Conservation (phyloP, 371 early-diverging fungal genomes). For the Rhizomucor miehei region DNA sequence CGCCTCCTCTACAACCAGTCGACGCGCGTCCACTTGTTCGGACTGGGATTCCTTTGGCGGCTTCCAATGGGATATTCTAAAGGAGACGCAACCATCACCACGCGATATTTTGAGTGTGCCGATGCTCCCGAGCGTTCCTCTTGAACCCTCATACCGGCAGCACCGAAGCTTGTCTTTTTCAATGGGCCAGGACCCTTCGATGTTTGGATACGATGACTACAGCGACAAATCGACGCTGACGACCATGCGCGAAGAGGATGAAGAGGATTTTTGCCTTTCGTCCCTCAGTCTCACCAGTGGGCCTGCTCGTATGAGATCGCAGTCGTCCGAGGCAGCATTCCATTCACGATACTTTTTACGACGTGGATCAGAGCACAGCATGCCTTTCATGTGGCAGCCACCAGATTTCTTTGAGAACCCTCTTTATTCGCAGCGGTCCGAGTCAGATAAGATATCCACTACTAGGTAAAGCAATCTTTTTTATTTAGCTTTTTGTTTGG, state of each 20-base stretch:
- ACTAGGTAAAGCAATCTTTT: too few species aligned
- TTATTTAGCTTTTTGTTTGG: too few species aligned
- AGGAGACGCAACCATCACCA: background rate
- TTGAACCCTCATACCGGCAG: conserved; percentile 41
- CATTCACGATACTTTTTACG: too few species aligned
- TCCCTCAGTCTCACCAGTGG: too few species aligned
- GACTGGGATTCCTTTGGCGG: conserved; percentile 42
- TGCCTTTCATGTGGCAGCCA: too few species aligned
- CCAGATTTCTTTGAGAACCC: too few species aligned
- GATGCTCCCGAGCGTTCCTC: conserved; percentile 41
- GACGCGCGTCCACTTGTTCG: too few species aligned
- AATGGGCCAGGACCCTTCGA: conserved; percentile 44
- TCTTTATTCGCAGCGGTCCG: too few species aligned
- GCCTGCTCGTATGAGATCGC: conserved; percentile 18
- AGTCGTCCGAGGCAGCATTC: conserved; percentile 20
- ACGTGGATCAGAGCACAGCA: too few species aligned
- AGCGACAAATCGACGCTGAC: conserved; percentile 16
- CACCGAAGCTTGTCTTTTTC: conserved; percentile 51
- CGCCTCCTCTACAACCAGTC: conserved; percentile 1
- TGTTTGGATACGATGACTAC: conserved; percentile 43
- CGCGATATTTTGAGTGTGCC: conserved; percentile 33
- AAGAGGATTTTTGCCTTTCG: background rate
- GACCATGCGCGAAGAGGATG: conserved; percentile 45
- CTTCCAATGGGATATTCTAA: conserved; percentile 31
- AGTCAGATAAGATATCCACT: too few species aligned